Evolutionary conservation across 139 green algal genomes (phyloP).

Genomic region (Mesotaenium endlicherianum): DNA sequence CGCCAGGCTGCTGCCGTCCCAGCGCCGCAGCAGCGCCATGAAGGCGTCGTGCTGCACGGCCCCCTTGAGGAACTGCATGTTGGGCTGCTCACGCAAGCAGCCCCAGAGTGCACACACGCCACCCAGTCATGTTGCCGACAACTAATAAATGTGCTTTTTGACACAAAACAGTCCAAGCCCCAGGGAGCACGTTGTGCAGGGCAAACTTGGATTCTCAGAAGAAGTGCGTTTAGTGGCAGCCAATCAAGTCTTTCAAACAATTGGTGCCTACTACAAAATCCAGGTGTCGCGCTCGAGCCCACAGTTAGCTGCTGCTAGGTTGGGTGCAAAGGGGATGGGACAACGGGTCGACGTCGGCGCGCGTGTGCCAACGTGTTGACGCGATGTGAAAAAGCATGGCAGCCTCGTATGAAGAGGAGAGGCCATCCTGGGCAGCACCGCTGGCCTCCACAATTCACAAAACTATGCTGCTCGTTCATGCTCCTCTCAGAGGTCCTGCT

Average conservation of each 20-base stretch:
- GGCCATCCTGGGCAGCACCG: too few species aligned
- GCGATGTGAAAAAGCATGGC: too few species aligned
- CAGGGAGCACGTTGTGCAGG: background rate
- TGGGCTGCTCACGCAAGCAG: background rate
- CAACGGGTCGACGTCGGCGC: too few species aligned
- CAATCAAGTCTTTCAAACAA: background rate
- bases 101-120: background rate
- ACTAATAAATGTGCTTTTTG: background rate
- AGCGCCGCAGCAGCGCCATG: conserved; percentile 28
- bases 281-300: too few species aligned
- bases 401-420: too few species aligned
- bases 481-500: too few species aligned
- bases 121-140: background rate
- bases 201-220: background rate
- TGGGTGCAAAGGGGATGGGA: too few species aligned
- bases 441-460: too few species aligned
- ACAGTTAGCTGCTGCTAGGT: too few species aligned
- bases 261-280: background rate
- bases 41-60: conserved; percentile 21
- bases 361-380: too few species aligned
- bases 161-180: too few species aligned
- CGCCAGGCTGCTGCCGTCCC: conserved; percentile 3
- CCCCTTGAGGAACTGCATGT: background rate
- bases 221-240: background rate
- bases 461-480: too few species aligned